These are phyloP conservation scores for Erodium maritimum DNA, from an alignment of 345 rosid genomes.

Conservation along the genomic window DNA sequence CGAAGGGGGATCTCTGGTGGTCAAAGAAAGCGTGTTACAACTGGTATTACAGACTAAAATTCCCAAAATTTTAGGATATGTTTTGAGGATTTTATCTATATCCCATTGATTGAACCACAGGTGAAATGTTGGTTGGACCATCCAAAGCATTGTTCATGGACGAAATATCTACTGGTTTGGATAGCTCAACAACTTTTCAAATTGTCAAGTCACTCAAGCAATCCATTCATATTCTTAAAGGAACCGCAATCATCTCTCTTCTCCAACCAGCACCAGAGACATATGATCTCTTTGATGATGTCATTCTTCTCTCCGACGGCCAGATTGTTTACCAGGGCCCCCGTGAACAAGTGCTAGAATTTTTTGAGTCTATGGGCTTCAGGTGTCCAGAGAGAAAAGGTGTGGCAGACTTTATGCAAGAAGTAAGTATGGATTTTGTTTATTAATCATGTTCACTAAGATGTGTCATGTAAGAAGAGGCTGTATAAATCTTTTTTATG, in stretches of 20 bases:
- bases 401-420: constrained; percentile 23
- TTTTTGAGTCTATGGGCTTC: constrained; percentile 17
- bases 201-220: constrained; percentile 29
- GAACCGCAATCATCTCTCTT: constrained; percentile 30
- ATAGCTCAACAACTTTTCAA: constrained; percentile 33
- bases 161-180: constrained; percentile 35
- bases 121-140: constrained; percentile 39
- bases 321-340: constrained; percentile 22
- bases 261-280: constrained; percentile 42
- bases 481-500: neutral
- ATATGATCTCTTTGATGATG: constrained; percentile 18
- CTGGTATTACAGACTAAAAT: no score
- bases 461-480: no score
- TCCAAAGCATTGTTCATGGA: constrained; percentile 31
- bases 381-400: constrained; percentile 19
- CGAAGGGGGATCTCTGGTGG: constrained; percentile 78
- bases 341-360: constrained; percentile 14
- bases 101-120: constrained; percentile 2
- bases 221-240: constrained; percentile 18
- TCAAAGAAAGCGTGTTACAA: constrained; percentile 71
- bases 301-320: constrained; percentile 17
- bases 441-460: no score
- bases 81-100: no score
- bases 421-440: constrained; percentile 13
- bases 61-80: no score